Evolutionary conservation across 495 filamentous ascomycete genomes (phyloP), one percentile per base, ranked within the genome.

Genomic region (Massariosphaeria phaeospora): DNA sequence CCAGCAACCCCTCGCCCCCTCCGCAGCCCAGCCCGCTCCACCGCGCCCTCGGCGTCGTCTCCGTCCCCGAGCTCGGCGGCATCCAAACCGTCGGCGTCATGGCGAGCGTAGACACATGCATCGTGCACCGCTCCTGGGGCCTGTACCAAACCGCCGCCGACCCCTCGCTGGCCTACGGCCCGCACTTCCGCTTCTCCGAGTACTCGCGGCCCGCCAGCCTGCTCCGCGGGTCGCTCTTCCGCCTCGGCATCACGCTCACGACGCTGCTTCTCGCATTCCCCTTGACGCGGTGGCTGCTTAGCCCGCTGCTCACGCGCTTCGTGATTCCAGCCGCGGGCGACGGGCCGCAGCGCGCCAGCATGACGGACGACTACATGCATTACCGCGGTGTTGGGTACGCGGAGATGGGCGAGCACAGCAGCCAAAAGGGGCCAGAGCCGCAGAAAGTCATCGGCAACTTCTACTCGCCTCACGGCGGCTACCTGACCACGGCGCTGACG

Each of bases 61-160:
- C 69, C 2, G 68, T 88, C 25, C 83, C 79, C 4, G 78, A 81
- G 30, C 76, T 95, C 12, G 88, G 87, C 1, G 76, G 80, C 1
- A 69, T 89, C 0, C 55, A 59, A 27, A 63, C 61, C 1, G 7
- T 81, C 84, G 15, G 83, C 77, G 10, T 84, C 77, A 17, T 64
- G 85, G 2, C 75, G 75, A 12, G 76, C 3, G 76, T 81, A 0
- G 86, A 96, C 57, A 69, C 76, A 6, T 77, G 81, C 20, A 78
- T 84, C 36, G 83, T 93, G 7, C 79, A 91, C 48, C 82, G 89
- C 47, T 81, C 78, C 33, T 93, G 89, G 83, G 86, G 84, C 3
- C 66, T 96, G 3, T 74, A 89, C 49, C 75, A 80, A 11, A 72
- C 76, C 3, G 67, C 72, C 5, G 25, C 57, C 8, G 17, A 46